Base-by-base conservation (phyloP, 2,329 filamentous ascomycete species). In the Fusarium sp. region DNA sequence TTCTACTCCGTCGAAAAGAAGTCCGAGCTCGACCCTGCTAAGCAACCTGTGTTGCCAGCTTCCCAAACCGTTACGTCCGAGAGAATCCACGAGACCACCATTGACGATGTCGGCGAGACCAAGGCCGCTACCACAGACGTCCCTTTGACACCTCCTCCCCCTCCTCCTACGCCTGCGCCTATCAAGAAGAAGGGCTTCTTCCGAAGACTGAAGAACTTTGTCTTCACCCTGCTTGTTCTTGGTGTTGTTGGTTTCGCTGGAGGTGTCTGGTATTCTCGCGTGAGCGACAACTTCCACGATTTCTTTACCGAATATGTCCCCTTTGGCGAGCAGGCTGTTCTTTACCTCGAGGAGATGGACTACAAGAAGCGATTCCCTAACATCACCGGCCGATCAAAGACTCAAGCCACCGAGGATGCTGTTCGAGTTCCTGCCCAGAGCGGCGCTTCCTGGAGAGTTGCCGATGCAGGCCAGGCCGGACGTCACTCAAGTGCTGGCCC, bases 221-320 rank as follows among this genome's bases (percentile, higher is more conserved):
- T 98, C 64, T 84, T 95, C 73, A 93, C 93, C 60, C 83, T 98
- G 53, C 84, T 95, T 70, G 83, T 97, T 47, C 88, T 98, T 33
- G 91, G 93, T 31, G 90, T 90, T 10, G 83, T 97, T 47, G 91
- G 92, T 42, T 99, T 97, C 78, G 93, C 89, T 62, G 94, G 94
- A 73, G 94, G 95, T 75, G 91, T 98, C 61, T 97, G 93, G 87
- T 96, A 97, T 83, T 95, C 96, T 61, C 90, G 97, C 73, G 88
- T 96, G 82, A 97, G 92, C 79, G 96, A 99, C 86, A 97, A 94
- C 84, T 99, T 98, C 88, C 95, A 99, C 84, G 96, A 99, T 83
- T 96, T 98, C 86, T 99, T 99, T 84, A 98, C 95, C 77, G 95
- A 98, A 84, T 99, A 95, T 82, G 84, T 99, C 22, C 96, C 96